These are phyloP conservation scores for Nyssa sinensis DNA, from an alignment of 148 eudicot species.

Conservation along the genomic window DNA sequence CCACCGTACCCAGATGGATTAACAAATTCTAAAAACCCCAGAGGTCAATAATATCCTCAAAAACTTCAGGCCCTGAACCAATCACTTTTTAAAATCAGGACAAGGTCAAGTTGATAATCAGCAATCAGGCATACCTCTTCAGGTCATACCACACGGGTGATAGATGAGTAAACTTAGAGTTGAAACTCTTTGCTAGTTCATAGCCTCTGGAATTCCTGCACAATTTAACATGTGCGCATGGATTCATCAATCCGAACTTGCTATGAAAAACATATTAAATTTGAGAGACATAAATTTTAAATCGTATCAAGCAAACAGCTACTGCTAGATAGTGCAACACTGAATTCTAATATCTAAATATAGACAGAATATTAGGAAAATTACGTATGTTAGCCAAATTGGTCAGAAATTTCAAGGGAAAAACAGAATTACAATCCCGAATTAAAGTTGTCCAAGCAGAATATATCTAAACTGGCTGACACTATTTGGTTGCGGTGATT, in stretches of 20 bases:
- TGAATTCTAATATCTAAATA: neutral
- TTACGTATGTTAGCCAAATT: too few relatives aligned
- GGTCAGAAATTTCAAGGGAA: too few relatives aligned
- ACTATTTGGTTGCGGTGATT: too few relatives aligned
- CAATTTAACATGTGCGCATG: constrained; percentile 5
- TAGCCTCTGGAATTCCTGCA: constrained; percentile 95
- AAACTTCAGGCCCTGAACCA: neutral
- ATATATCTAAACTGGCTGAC: too few relatives aligned
- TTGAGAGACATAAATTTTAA: neutral
- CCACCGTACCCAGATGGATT: neutral
- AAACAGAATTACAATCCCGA: too few relatives aligned
- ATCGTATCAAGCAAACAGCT: neutral
- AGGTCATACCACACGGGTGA: constrained; percentile 99
- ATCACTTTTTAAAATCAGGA: neutral
- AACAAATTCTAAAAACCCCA: neutral
- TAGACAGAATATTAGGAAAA: neutral
- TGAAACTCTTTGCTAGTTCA: constrained; percentile 76
- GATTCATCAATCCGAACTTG: neutral
- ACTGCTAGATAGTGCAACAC: neutral
- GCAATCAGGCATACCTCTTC: constrained; percentile 72
- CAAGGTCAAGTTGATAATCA: neutral
- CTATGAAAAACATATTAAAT: neutral
- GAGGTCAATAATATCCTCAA: neutral
- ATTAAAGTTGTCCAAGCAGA: too few relatives aligned
- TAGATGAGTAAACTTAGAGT: constrained; percentile 76